Evolutionary conservation across 495 filamentous ascomycete genomes (phyloP).

Genomic region (Penicillium ochrochloron): DNA sequence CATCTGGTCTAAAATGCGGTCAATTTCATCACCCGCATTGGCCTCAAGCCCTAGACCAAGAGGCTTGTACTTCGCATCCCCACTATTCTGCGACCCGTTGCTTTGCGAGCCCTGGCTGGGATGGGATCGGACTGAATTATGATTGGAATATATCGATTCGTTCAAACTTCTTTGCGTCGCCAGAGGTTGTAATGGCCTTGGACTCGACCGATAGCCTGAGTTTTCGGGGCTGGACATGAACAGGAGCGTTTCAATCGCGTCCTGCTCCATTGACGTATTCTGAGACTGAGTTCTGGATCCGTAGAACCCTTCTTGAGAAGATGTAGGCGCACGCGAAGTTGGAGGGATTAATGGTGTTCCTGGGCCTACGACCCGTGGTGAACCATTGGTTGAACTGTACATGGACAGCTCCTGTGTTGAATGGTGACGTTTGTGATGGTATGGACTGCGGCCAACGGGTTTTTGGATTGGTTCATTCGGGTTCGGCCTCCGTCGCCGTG

Average conservation of each 20-base stretch:
- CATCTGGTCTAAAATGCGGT: conserved; percentile 58
- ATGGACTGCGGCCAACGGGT: conserved; percentile 28
- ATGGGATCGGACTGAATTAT: conserved; percentile 14
- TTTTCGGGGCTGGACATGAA: conserved; percentile 89
- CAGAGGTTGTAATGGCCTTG: conserved; percentile 31
- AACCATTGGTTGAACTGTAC: conserved; percentile 23
- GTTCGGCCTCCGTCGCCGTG: conserved; percentile 44
- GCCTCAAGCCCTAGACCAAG: conserved; percentile 35
- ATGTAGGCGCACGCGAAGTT: conserved; percentile 29
- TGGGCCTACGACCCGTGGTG: conserved; percentile 32
- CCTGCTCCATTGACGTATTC: conserved; percentile 76
- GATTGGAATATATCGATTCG: conserved; percentile 34
- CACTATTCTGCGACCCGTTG: conserved; percentile 19
- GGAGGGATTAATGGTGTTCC: conserved; percentile 43
- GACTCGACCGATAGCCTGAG: conserved; percentile 56
- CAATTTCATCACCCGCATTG: conserved; percentile 54
- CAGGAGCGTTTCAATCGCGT: conserved; percentile 83
- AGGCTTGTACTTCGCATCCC: conserved; percentile 9
- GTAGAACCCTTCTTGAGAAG: conserved; percentile 33
- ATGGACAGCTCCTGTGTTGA: conserved; percentile 42
- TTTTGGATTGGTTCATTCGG: conserved; percentile 37
- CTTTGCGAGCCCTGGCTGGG: conserved; percentile 31
- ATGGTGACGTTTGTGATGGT: conserved; percentile 43
- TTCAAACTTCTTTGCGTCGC: conserved; percentile 37
- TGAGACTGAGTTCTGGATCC: conserved; percentile 60